phyloP scores from a whole-genome alignment of 768 basidiomycete species.

The Leccinum incarnatum region DNA sequence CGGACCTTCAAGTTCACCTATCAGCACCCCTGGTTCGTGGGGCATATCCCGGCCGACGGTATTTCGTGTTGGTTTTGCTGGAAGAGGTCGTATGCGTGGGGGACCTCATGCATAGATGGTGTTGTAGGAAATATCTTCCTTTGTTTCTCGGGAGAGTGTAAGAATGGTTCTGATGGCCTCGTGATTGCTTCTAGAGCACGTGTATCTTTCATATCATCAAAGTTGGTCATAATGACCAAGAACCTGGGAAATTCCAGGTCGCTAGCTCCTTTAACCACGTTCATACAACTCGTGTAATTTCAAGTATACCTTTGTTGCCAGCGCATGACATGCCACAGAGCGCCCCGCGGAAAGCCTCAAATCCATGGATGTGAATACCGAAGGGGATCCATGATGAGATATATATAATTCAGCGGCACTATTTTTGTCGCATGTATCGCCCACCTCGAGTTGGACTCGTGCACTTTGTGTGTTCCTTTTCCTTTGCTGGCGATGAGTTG shows the following conservation, averaged over 20 bases:
- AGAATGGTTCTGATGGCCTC: conserved; percentile 5
- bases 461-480: not conserved
- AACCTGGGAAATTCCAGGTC: conserved; percentile 11
- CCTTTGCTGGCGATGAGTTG: not conserved
- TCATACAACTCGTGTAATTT: not conserved
- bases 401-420: not conserved
- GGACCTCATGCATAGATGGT: conserved; percentile 13
- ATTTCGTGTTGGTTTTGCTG: conserved; percentile 61
- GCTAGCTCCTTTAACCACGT: not conserved
- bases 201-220: conserved; percentile 5
- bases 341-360: no score
- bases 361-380: not conserved
- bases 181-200: not conserved
- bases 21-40: conserved; percentile 13
- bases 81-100: conserved; percentile 42
- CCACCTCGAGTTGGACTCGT: not conserved
- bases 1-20: conserved; percentile 8
- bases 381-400: not conserved
- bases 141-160: conserved; percentile 1
- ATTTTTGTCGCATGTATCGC: not conserved
- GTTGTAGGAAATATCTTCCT: conserved; percentile 8
- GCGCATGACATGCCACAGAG: not conserved
- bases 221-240: conserved; percentile 16
- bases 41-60: conserved; percentile 19
- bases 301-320: not conserved